Evolutionary conservation across 257 asterid species (phyloP).

Genomic region (Scutellaria barbata): DNA sequence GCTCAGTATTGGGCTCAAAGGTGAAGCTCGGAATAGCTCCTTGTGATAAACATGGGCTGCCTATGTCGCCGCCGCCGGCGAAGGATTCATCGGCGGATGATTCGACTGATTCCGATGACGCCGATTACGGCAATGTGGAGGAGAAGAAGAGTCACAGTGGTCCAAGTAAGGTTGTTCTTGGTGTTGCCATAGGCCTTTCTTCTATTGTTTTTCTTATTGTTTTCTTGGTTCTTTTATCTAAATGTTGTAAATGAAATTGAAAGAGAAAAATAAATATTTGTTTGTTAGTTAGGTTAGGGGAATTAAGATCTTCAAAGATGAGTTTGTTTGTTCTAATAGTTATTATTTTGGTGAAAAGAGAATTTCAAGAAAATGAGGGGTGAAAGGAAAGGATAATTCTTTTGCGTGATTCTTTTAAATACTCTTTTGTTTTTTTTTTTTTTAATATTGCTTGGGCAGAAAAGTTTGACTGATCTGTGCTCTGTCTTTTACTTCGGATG

Average conservation of each 20-base stretch:
- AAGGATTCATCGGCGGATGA: constrained; percentile 55
- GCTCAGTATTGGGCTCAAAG: constrained; percentile 54
- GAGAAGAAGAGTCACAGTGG: constrained; percentile 62
- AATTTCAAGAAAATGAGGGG: constrained; percentile 22
- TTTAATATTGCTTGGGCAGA: constrained; percentile 31
- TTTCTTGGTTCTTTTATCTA: constrained; percentile 76
- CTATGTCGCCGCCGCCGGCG: constrained; percentile 83
- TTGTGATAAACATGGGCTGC: constrained; percentile 84
- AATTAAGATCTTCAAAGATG: constrained; percentile 16
- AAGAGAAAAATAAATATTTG: neutral
- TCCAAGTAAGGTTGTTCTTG: constrained; percentile 89
- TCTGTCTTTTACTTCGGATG: constrained; percentile 16
- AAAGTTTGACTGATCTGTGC: constrained; percentile 34
- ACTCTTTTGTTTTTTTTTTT: constrained; percentile 3
- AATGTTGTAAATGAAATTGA: constrained; percentile 72
- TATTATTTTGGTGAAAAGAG: constrained; percentile 28
- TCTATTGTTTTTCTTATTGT: constrained; percentile 81
- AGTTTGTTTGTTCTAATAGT: constrained; percentile 29
- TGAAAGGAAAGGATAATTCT: constrained; percentile 29
- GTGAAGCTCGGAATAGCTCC: constrained; percentile 90
- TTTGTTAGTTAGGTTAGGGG: constrained; percentile 47
- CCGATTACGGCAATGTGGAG: constrained; percentile 44
- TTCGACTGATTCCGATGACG: constrained; percentile 48
- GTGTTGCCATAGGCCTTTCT: constrained; percentile 86
- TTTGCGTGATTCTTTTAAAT: constrained; percentile 37